Conservation (phyloP, 2,329 filamentous ascomycete species). For the Colletotrichum cordylinicola region DNA sequence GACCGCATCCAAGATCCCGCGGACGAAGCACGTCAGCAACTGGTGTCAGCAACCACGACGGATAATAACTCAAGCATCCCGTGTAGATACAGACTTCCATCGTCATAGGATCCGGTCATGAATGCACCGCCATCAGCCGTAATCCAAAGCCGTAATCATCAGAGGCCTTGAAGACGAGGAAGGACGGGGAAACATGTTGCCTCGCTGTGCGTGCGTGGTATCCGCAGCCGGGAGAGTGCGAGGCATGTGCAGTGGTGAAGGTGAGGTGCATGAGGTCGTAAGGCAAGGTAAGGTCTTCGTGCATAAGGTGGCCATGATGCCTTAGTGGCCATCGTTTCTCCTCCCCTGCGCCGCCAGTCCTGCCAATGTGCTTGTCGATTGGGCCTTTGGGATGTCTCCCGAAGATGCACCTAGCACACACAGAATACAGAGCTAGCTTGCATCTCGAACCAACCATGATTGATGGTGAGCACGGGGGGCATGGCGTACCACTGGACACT, state of each 20-base stretch:
- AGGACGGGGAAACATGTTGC: neutral
- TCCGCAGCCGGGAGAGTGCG: neutral
- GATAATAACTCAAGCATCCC: neutral
- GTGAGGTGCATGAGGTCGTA: neutral
- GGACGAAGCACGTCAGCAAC: neutral
- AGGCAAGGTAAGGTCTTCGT: slow-evolving; percentile 12
- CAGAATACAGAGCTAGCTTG: neutral
- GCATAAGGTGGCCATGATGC: neutral
- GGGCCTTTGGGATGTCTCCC: neutral
- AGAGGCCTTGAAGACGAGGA: neutral
- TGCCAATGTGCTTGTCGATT: neutral
- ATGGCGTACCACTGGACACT: slow-evolving; percentile 31
- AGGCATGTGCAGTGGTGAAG: neutral
- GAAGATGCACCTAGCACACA: neutral
- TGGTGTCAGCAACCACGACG: neutral
- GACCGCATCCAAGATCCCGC: neutral
- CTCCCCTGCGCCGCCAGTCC: neutral
- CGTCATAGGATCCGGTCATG: neutral
- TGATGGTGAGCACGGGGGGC: slow-evolving; percentile 27
- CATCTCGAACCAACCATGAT: slow-evolving; percentile 3
- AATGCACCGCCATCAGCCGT: neutral
- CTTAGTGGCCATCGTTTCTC: neutral
- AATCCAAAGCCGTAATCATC: neutral
- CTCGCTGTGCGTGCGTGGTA: neutral
- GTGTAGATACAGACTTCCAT: neutral